A percentile compares a stretch with the other conserved stretches of the same genome.
These are phyloP conservation scores for Macrocybe sp. DNA, from an alignment of 1,284 basidiomycete species.

Conservation along the genomic window DNA sequence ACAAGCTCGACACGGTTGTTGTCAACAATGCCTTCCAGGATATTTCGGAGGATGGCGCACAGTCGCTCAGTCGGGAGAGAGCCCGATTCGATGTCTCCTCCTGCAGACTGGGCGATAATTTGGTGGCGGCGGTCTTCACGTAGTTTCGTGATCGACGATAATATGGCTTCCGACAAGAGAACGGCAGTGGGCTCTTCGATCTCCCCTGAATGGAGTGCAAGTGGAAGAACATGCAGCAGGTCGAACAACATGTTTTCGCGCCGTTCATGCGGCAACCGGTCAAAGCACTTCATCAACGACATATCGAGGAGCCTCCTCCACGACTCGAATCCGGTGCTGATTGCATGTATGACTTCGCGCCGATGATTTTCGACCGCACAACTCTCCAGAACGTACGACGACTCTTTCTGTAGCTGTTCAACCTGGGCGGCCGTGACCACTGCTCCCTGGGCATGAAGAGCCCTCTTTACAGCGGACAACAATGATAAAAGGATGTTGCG, in stretches of 20 bases:
- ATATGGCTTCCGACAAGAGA: slow-evolving; percentile 75
- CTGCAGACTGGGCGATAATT: slow-evolving; percentile 55
- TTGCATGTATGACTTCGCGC: slow-evolving; percentile 71
- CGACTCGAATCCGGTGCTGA: slow-evolving; percentile 67
- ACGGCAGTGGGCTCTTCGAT: slow-evolving; percentile 72
- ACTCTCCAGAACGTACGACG: slow-evolving; percentile 72
- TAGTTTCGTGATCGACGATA: slow-evolving; percentile 83
- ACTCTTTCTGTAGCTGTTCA: slow-evolving; percentile 71
- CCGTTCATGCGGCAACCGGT: slow-evolving; percentile 71
- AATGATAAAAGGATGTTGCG: slow-evolving; percentile 64
- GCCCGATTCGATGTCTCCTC: slow-evolving; percentile 58
- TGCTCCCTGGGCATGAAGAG: slow-evolving; percentile 63
- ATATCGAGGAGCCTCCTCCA: slow-evolving; percentile 85
- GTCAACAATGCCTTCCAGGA: slow-evolving; percentile 75
- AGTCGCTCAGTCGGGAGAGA: slow-evolving; percentile 79
- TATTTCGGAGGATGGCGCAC: slow-evolving; percentile 65
- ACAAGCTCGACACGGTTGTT: slow-evolving; percentile 81
- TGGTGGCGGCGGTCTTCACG: slow-evolving; percentile 73
- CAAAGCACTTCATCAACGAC: slow-evolving; percentile 79
- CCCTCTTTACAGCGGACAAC: slow-evolving; percentile 54
- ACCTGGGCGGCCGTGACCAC: slow-evolving; percentile 59
- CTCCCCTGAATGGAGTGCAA: slow-evolving; percentile 51
- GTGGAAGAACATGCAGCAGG: slow-evolving; percentile 73
- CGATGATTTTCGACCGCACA: slow-evolving; percentile 86
- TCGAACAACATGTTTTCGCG: slow-evolving; percentile 88